Percentiles rank a stretch among this genome's conserved stretches.
phyloP scores from a whole-genome alignment of 371 early-diverging fungal genomes.

The Mortierella sp. region DNA sequence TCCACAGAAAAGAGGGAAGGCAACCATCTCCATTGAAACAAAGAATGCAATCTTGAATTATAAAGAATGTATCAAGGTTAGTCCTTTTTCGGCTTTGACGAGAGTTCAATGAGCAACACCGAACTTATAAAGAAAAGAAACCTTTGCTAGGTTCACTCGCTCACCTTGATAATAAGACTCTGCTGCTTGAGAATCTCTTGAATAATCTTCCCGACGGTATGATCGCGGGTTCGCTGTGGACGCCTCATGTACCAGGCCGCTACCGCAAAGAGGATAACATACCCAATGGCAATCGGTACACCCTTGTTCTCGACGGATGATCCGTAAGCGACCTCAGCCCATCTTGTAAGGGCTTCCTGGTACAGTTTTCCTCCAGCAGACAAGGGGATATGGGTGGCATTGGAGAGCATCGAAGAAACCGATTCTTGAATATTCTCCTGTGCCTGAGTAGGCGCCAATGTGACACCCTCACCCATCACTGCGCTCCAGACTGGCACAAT shows the following conservation, averaged over 20 bases:
- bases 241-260: slow-evolving; percentile 44
- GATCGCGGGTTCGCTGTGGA: slow-evolving; percentile 19
- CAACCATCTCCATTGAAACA: slow-evolving; percentile 84
- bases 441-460: background rate
- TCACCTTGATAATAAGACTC: slow-evolving; percentile 67
- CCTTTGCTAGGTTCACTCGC: background rate
- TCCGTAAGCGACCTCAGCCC: slow-evolving; percentile 36
- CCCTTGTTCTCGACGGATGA: slow-evolving; percentile 57
- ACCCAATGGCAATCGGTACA: slow-evolving; percentile 56
- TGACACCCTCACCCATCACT: slow-evolving; percentile 7
- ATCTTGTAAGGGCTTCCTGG: slow-evolving; percentile 21
- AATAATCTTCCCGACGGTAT: slow-evolving; percentile 60
- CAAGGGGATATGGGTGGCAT: background rate
- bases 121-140: background rate
- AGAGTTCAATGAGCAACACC: background rate
- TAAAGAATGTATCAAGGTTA: background rate
- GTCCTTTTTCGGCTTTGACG: background rate
- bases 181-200: slow-evolving; percentile 67
- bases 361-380: slow-evolving; percentile 14
- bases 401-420: background rate
- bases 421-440: slow-evolving; percentile 11
- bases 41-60: slow-evolving; percentile 79
- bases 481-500: slow-evolving; percentile 22
- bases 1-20: slow-evolving; percentile 93
- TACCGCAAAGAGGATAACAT: slow-evolving; percentile 40